phyloP scores from a whole-genome alignment of 2,329 filamentous ascomycete species.

The Dactylellina sp. region DNA sequence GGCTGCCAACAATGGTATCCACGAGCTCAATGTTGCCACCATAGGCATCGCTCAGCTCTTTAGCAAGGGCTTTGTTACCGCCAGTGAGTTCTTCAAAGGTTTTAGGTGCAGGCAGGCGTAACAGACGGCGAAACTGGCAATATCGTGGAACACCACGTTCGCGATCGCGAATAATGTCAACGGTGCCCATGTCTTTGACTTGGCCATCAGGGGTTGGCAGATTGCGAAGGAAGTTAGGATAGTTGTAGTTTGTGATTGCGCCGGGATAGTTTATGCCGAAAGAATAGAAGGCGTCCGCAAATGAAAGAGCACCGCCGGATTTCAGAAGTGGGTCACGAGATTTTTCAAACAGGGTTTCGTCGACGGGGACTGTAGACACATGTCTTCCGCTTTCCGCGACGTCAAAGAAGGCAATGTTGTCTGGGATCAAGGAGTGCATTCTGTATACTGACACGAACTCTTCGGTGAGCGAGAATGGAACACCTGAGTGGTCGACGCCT shows the following conservation, averaged over 20 bases:
- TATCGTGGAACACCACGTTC: slow-evolving; percentile 67
- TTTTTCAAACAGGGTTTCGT: slow-evolving; percentile 62
- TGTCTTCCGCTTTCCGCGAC: slow-evolving; percentile 57
- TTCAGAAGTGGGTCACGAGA: slow-evolving; percentile 61
- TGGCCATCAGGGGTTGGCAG: slow-evolving; percentile 65
- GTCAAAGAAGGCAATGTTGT: slow-evolving; percentile 61
- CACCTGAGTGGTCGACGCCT: slow-evolving; percentile 63
- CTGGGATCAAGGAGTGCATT: slow-evolving; percentile 65
- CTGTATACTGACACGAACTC: slow-evolving; percentile 66
- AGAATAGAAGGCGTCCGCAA: slow-evolving; percentile 65
- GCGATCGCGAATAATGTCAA: slow-evolving; percentile 67
- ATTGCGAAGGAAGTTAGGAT: slow-evolving; percentile 64
- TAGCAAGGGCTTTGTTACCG: slow-evolving; percentile 63
- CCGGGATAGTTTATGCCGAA: slow-evolving; percentile 68
- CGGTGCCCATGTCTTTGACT: slow-evolving; percentile 65
- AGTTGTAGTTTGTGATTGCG: slow-evolving; percentile 65
- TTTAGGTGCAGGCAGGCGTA: slow-evolving; percentile 63
- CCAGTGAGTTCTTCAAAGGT: slow-evolving; percentile 65
- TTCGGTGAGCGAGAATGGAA: slow-evolving; percentile 65
- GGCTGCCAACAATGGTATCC: slow-evolving; percentile 65
- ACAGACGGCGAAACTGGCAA: slow-evolving; percentile 65
- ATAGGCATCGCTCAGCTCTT: slow-evolving; percentile 64
- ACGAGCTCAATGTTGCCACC: slow-evolving; percentile 65
- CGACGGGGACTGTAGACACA: slow-evolving; percentile 61
- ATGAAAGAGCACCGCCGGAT: slow-evolving; percentile 60